Conservation (phyloP, 2,329 filamentous ascomycete species). For the Pezicula carpinea region DNA sequence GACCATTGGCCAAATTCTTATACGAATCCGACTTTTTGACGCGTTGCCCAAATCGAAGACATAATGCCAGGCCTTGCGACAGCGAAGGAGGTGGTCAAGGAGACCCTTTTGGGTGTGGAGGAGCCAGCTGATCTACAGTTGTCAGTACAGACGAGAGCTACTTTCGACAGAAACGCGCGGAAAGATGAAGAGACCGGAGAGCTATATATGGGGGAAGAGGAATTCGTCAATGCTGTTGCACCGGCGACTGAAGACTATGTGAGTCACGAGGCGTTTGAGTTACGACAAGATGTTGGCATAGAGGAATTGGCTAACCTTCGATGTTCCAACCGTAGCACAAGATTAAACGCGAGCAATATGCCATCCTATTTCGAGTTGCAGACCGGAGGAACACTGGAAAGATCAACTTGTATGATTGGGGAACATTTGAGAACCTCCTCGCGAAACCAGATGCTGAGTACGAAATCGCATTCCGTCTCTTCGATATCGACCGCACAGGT, state of each 20-base stretch:
- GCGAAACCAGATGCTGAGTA: constrained; percentile 96
- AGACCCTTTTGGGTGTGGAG: constrained; percentile 65
- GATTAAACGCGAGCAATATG: constrained; percentile 93
- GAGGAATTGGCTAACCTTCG: constrained; percentile 23
- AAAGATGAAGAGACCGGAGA: constrained; percentile 74
- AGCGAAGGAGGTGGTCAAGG: constrained; percentile 64
- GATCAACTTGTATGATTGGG: constrained; percentile 81
- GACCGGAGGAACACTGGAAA: constrained; percentile 72
- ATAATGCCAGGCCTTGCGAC: constrained; percentile 25
- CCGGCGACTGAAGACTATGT: constrained; percentile 88
- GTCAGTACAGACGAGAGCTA: constrained; percentile 68
- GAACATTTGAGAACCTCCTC: constrained; percentile 88
- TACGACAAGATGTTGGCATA: too few relatives aligned
- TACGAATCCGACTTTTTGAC: neutral
- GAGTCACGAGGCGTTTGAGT: constrained; percentile 36
- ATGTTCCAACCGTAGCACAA: constrained; percentile 67
- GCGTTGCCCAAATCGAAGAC: constrained; percentile 2
- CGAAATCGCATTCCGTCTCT: constrained; percentile 95
- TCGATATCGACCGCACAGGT: constrained; percentile 81
- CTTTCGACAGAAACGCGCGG: constrained; percentile 71
- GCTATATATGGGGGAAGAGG: constrained; percentile 72
- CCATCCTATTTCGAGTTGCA: constrained; percentile 86
- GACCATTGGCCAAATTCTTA: too few relatives aligned
- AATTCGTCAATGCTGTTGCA: constrained; percentile 88
- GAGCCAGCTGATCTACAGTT: constrained; percentile 48